These are phyloP conservation scores for Raffaelea arxii DNA, from an alignment of 2,329 filamentous ascomycete genomes.

Conservation along the genomic window DNA sequence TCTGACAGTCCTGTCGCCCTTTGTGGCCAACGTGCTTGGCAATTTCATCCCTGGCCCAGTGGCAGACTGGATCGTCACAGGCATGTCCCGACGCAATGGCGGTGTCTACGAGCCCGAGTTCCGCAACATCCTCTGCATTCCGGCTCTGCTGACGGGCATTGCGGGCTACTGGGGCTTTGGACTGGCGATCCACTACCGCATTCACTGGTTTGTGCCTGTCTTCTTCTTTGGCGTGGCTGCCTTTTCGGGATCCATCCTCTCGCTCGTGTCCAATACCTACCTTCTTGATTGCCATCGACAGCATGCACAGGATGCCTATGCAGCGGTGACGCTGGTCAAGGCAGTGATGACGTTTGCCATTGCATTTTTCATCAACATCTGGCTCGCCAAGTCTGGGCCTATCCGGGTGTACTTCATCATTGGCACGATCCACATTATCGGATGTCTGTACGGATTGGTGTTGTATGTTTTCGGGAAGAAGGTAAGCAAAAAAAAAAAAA, in stretches of 20 bases:
- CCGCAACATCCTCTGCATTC: conserved; percentile 76
- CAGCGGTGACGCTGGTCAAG: conserved; percentile 7
- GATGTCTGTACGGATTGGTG: conserved; percentile 7
- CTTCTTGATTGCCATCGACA: conserved; percentile 88
- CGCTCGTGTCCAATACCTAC: conserved; percentile 87
- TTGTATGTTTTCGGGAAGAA: conserved; percentile 7
- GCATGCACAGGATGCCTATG: conserved; percentile 47
- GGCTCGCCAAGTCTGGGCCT: conserved; percentile 3
- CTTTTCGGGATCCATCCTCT: conserved; percentile 84
- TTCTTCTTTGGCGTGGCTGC: conserved; percentile 87
- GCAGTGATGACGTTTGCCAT: conserved; percentile 8
- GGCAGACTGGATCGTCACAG: conserved; percentile 74
- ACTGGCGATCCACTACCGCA: conserved; percentile 65
- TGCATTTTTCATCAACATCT: conserved; percentile 9
- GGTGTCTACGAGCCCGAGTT: conserved; percentile 95
- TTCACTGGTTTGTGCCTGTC: conserved; percentile 86
- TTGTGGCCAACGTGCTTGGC: conserved; percentile 80
- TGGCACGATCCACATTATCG: conserved; percentile 9
- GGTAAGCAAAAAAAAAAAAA: too few species aligned
- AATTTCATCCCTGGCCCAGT: conserved; percentile 84
- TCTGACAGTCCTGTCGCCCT: conserved; percentile 81
- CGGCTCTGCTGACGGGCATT: conserved; percentile 66
- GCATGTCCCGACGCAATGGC: conserved; percentile 77
- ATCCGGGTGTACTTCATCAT: conserved; percentile 10
- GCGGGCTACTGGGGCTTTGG: conserved; percentile 91